Conservation (phyloP, 1,284 basidiomycete genomes). For the Boletus coffeatus region DNA sequence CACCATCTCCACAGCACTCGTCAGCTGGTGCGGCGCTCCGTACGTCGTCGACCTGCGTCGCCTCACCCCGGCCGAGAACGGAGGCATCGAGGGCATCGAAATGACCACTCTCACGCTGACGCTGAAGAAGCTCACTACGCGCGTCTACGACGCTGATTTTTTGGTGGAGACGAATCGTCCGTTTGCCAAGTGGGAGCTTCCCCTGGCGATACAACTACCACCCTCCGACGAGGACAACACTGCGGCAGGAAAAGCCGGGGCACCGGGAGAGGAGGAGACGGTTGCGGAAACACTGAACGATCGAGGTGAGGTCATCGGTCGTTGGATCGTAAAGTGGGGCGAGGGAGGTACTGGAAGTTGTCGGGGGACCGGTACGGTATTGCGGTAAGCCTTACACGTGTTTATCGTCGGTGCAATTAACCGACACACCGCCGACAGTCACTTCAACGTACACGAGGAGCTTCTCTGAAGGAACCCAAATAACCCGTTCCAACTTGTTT, state of each 20-base stretch:
- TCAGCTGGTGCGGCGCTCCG: conserved; percentile 64
- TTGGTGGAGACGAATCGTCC: conserved; percentile 64
- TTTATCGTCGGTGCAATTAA: neutral
- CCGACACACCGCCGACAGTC: conserved; percentile 33
- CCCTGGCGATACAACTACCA: conserved; percentile 46
- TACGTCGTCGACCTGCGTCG: conserved; percentile 45
- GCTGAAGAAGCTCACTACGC: conserved; percentile 53
- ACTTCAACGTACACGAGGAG: conserved; percentile 85
- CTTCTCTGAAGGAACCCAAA: conserved; percentile 36
- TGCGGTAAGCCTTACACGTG: conserved; percentile 43
- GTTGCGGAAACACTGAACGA: conserved; percentile 68
- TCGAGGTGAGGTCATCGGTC: conserved; percentile 60
- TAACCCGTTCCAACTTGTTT: neutral
- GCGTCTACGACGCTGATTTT: conserved; percentile 73
- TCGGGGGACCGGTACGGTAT: conserved; percentile 51
- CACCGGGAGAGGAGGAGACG: conserved; percentile 60
- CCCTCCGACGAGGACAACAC: conserved; percentile 33
- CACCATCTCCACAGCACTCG: conserved; percentile 66
- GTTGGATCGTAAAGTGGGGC: conserved; percentile 75
- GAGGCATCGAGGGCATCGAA: conserved; percentile 53
- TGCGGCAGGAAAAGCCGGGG: conserved; percentile 30
- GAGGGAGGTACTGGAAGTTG: conserved; percentile 58
- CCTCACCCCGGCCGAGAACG: conserved; percentile 36
- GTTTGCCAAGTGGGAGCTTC: conserved; percentile 80
- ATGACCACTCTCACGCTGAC: conserved; percentile 65